Percentiles rank a stretch among this genome's conserved stretches.
Evolutionary conservation across 2,329 filamentous ascomycete genomes (phyloP).

Genomic region (Sclerotinia spermophila): DNA sequence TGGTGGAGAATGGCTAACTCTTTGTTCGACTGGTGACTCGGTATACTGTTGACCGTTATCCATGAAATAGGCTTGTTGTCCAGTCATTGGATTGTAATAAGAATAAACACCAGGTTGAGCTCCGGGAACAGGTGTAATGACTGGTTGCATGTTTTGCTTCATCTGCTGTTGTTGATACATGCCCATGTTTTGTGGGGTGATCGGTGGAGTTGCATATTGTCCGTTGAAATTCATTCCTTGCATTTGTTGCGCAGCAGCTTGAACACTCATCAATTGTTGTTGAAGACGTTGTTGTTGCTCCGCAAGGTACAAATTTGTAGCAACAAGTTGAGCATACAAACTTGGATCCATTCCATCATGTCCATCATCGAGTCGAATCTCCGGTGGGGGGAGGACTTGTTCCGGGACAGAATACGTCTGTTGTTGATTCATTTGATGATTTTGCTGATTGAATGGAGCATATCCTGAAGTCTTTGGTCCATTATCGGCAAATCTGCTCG

Average conservation of each 20-base stretch:
- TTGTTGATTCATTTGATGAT: slow-evolving; percentile 44
- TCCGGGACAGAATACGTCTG: slow-evolving; percentile 71
- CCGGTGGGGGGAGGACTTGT: slow-evolving; percentile 80
- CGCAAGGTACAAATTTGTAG: slow-evolving; percentile 86
- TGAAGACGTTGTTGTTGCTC: slow-evolving; percentile 94
- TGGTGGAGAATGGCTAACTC: slow-evolving; percentile 45
- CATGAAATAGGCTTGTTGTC: slow-evolving; percentile 73
- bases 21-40: slow-evolving; percentile 38
- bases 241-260: slow-evolving; percentile 78
- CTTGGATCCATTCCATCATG: slow-evolving; percentile 79
- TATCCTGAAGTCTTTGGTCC: slow-evolving; percentile 37
- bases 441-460: slow-evolving; percentile 36
- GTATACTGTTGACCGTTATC: slow-evolving; percentile 46
- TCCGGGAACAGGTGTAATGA: slow-evolving; percentile 49
- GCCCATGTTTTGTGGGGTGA: slow-evolving; percentile 50
- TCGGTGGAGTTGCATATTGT: slow-evolving; percentile 49
- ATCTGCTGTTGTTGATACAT: slow-evolving; percentile 46
- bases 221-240: slow-evolving; percentile 71
- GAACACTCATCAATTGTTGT: slow-evolving; percentile 83
- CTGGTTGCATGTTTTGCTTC: slow-evolving; percentile 41
- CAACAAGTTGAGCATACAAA: slow-evolving; percentile 82
- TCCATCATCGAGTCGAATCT: slow-evolving; percentile 68
- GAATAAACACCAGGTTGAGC: slow-evolving; percentile 73
- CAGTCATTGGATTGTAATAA: slow-evolving; percentile 81
- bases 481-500: slow-evolving; percentile 37